A percentile compares a stretch with the other conserved stretches of the same genome.
phyloP scores from a whole-genome alignment of 2,329 filamentous ascomycete species.

The Penicillium sp. region DNA sequence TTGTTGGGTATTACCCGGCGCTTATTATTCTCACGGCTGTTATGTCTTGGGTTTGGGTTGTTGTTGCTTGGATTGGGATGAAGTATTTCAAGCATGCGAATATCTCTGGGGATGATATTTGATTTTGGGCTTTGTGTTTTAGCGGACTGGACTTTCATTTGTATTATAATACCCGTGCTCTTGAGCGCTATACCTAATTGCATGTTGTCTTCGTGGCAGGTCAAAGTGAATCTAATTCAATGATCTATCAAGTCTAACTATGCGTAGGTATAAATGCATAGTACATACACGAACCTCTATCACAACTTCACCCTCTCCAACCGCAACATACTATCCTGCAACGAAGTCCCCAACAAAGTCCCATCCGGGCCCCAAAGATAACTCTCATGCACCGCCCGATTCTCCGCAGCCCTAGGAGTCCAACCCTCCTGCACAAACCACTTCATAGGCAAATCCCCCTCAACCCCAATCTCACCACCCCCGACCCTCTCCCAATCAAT shows the following conservation, averaged over 20 bases:
- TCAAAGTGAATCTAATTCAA: too few relatives aligned
- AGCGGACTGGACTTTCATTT: background rate
- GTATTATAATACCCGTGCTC: slow-evolving; percentile 2
- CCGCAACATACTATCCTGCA: slow-evolving; percentile 50
- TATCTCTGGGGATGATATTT: slow-evolving; percentile 63
- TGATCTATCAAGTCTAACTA: too few relatives aligned
- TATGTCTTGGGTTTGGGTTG: slow-evolving; percentile 99
- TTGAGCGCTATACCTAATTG: background rate
- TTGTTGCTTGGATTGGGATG: slow-evolving; percentile 97
- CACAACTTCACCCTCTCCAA: slow-evolving; percentile 29
- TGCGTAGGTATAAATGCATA: too few relatives aligned
- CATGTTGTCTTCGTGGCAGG: too few relatives aligned
- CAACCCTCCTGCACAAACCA: slow-evolving; percentile 52
- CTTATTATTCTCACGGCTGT: slow-evolving; percentile 88
- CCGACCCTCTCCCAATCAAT: slow-evolving; percentile 32
- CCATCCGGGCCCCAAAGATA: slow-evolving; percentile 46
- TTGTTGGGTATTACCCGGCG: slow-evolving; percentile 95
- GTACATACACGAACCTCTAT: background rate
- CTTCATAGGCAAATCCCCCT: slow-evolving; percentile 29
- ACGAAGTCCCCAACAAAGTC: slow-evolving; percentile 45
- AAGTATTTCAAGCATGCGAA: slow-evolving; percentile 98
- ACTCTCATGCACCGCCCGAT: slow-evolving; percentile 48
- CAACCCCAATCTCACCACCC: background rate
- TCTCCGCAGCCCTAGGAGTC: slow-evolving; percentile 44
- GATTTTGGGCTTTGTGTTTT: slow-evolving; percentile 10